Conservation (phyloP, 176 grass and related monocot genomes). For the Tillandsia fasciculata region DNA sequence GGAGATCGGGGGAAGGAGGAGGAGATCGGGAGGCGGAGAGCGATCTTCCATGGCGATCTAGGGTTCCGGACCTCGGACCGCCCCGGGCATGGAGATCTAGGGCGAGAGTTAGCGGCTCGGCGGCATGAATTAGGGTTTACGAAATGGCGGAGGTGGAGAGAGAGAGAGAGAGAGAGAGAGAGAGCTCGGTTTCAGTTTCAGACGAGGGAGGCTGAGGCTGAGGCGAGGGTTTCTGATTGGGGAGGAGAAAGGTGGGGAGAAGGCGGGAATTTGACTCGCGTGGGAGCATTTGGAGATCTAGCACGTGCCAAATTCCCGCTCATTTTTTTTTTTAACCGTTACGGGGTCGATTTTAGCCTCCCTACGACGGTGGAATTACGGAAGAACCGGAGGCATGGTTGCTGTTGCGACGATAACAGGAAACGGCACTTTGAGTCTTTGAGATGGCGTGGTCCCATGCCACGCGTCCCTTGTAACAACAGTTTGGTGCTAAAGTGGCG, state of each 20-base stretch:
- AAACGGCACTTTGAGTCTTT: too few relatives aligned
- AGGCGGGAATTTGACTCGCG: constrained; percentile 49
- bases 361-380: too few relatives aligned
- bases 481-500: too few relatives aligned
- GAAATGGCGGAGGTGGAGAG: not conserved
- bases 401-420: too few relatives aligned
- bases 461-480: too few relatives aligned
- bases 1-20: not conserved
- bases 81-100: constrained; percentile 15
- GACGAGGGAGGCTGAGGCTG: not conserved
- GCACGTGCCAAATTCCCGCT: constrained; percentile 49
- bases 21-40: constrained; percentile 18
- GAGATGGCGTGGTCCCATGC: too few relatives aligned
- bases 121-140: not conserved
- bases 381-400: too few relatives aligned
- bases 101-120: not conserved
- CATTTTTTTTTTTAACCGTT: not conserved
- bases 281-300: not conserved
- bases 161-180: not conserved
- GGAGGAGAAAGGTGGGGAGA: not conserved
- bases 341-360: too few relatives aligned
- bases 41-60: constrained; percentile 24
- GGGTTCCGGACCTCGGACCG: not conserved
- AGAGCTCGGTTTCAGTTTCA: not conserved
- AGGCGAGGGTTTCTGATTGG: not conserved